These are phyloP conservation scores for Candida yuanshanica DNA, from an alignment of 805 yeast genomes.

Conservation along the genomic window DNA sequence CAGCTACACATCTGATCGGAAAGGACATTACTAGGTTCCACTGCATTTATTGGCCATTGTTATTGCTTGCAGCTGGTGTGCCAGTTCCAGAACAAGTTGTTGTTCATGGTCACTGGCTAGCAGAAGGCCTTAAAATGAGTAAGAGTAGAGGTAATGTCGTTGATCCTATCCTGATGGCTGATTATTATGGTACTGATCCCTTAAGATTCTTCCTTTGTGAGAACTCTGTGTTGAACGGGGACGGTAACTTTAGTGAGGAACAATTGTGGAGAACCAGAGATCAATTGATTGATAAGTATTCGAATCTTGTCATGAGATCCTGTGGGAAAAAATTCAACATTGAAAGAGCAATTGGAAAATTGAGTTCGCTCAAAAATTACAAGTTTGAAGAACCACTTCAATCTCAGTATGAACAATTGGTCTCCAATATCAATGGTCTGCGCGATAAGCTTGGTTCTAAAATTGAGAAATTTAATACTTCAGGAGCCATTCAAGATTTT, in stretches of 20 bases:
- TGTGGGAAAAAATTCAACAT: constrained; percentile 67
- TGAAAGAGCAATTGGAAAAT: constrained; percentile 32
- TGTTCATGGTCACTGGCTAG: constrained; percentile 93
- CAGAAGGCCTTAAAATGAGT: constrained; percentile 89
- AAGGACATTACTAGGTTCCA: constrained; percentile 90
- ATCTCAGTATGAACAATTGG: constrained; percentile 20
- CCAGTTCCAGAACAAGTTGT: constrained; percentile 67
- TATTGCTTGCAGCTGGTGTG: constrained; percentile 75
- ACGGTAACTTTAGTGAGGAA: constrained; percentile 70
- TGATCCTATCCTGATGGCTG: constrained; percentile 69
- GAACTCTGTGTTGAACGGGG: constrained; percentile 68
- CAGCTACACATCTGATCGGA: constrained; percentile 71
- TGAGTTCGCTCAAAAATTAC: constrained; percentile 1
- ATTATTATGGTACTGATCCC: constrained; percentile 64
- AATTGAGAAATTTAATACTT: constrained; percentile 44
- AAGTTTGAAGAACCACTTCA: constrained; percentile 9
- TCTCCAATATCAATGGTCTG: constrained; percentile 30
- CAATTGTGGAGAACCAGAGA: constrained; percentile 49
- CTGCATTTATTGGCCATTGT: constrained; percentile 90
- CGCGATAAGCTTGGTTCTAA: constrained; percentile 35
- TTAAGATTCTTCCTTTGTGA: constrained; percentile 72
- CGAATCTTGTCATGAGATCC: constrained; percentile 70
- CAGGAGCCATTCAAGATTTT: constrained; percentile 49
- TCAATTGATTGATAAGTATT: constrained; percentile 73
- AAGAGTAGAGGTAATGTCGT: constrained; percentile 91